Evolutionary conservation across 257 asterid genomes (phyloP).

Genomic region (Nicotiana obtusifolia): DNA sequence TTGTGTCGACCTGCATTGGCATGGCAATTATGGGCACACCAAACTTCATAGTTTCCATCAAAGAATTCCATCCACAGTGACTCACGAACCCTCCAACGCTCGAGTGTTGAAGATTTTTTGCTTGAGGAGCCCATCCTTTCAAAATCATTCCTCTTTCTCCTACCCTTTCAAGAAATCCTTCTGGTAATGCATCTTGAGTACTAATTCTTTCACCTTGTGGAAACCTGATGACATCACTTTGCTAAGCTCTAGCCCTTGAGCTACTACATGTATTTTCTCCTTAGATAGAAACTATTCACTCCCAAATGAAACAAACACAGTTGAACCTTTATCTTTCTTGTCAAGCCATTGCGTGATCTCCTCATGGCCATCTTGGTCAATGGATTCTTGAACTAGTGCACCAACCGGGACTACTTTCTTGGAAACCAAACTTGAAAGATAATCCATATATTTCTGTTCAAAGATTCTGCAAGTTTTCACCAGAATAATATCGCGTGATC

Average conservation of each 20-base stretch:
- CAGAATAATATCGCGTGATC: neutral
- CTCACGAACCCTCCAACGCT: neutral
- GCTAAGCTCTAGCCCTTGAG: slow-evolving; percentile 35
- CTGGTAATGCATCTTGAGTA: slow-evolving; percentile 19
- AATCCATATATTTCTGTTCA: slow-evolving; percentile 29
- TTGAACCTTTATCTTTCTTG: slow-evolving; percentile 22
- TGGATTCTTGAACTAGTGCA: slow-evolving; percentile 29
- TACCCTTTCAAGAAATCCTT: slow-evolving; percentile 24
- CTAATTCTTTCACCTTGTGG: slow-evolving; percentile 19
- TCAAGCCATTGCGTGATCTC: slow-evolving; percentile 28
- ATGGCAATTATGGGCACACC: slow-evolving; percentile 31
- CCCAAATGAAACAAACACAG: slow-evolving; percentile 40
- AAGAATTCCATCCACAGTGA: slow-evolving; percentile 20
- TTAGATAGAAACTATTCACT: slow-evolving; percentile 36
- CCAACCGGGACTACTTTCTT: slow-evolving; percentile 42
- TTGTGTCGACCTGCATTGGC: slow-evolving; percentile 34
- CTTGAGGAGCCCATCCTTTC: slow-evolving; percentile 34
- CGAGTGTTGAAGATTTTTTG: slow-evolving; percentile 18
- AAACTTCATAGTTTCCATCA: slow-evolving; percentile 18
- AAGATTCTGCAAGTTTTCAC: slow-evolving; percentile 34
- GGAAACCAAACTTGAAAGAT: neutral
- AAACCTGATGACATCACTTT: slow-evolving; percentile 40
- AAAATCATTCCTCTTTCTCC: slow-evolving; percentile 21
- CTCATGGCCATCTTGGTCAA: neutral
- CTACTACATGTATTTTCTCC: slow-evolving; percentile 30